A percentile compares a stretch with the other conserved stretches of the same genome.
phyloP scores from a whole-genome alignment of 2,329 filamentous ascomycete genomes.

The Peltaster fructicola region DNA sequence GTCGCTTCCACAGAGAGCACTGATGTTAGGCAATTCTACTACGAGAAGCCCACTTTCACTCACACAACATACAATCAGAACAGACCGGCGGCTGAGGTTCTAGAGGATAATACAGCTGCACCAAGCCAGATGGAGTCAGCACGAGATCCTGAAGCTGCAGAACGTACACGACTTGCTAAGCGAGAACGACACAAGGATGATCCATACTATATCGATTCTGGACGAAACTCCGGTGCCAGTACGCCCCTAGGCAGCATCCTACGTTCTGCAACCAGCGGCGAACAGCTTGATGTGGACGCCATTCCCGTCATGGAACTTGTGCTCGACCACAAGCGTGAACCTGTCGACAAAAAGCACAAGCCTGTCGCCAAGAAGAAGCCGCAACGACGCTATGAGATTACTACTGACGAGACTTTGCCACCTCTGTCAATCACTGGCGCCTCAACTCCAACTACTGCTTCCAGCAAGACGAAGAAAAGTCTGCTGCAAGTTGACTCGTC shows the following conservation, averaged over 20 bases:
- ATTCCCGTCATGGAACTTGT: conserved; percentile 93
- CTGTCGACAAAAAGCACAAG: conserved; percentile 2
- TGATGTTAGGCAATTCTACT: conserved; percentile 29
- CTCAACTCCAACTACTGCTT: conserved; percentile 3
- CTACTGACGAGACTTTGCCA: conserved; percentile 28
- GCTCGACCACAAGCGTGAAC: conserved; percentile 31
- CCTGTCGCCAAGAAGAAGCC: conserved; percentile 10
- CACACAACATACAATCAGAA: conserved; percentile 6
- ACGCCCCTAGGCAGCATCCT: conserved; percentile 67
- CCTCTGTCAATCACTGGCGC: conserved; percentile 3
- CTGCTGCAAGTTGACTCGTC: conserved; percentile 79
- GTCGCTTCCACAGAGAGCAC: conserved; percentile 22
- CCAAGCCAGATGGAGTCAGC: conserved; percentile 23
- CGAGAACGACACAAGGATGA: conserved; percentile 76
- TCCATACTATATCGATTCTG: conserved; percentile 69
- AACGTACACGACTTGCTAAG: conserved; percentile 57
- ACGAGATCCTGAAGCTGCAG: conserved; percentile 57
- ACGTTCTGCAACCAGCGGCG: conserved; percentile 47
- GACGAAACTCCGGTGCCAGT: conserved; percentile 37
- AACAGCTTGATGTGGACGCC: conserved; percentile 74
- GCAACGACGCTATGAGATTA: conserved; percentile 26
- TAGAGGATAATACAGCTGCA: conserved; percentile 18
- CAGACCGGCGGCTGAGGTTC: conserved; percentile 25
- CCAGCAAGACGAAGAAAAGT: conserved; percentile 35
- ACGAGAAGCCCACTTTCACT: conserved; percentile 20